Conservation (phyloP, 2,329 filamentous ascomycete species). For the Sporothrix dimorphospora region DNA sequence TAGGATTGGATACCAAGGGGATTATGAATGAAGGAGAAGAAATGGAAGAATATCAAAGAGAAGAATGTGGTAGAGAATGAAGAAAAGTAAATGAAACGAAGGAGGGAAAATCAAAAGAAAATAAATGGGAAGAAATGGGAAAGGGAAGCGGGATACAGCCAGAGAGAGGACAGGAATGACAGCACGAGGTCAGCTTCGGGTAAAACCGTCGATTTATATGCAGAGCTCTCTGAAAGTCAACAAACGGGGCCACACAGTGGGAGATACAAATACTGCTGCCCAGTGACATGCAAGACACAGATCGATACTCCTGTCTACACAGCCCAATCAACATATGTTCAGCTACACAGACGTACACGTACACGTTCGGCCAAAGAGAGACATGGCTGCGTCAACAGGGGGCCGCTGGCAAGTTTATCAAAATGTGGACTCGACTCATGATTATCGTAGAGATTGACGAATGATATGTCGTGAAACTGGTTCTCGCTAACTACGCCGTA, state of each 20-base stretch:
- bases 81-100: background rate
- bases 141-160: background rate
- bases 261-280: background rate
- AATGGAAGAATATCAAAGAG: background rate
- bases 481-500: background rate
- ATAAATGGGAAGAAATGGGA: background rate
- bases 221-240: background rate
- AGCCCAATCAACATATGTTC: background rate
- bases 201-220: conserved; percentile 9
- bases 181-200: background rate
- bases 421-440: conserved; percentile 3
- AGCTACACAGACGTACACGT: background rate
- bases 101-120: background rate
- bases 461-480: background rate
- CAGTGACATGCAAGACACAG: background rate
- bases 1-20: background rate
- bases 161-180: background rate
- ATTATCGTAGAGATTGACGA: background rate
- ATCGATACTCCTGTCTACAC: background rate
- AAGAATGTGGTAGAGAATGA: background rate
- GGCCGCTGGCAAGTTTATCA: background rate
- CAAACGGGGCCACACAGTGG: conserved; percentile 4
- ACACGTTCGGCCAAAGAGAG: background rate
- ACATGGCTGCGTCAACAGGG: conserved; percentile 16
- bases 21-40: background rate